Conservation (phyloP, 768 basidiomycete species). For the Suillus cothurnatus region DNA sequence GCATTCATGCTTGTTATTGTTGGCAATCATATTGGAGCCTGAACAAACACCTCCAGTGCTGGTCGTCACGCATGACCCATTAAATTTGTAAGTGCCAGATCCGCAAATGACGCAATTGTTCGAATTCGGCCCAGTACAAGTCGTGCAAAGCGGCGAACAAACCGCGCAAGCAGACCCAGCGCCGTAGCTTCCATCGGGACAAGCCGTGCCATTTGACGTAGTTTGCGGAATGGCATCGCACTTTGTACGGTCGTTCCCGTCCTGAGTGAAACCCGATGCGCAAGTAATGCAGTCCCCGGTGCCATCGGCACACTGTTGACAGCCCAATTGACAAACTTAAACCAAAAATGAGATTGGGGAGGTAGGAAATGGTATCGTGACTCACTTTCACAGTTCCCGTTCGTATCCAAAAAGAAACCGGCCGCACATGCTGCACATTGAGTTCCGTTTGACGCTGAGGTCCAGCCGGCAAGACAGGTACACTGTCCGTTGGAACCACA, state of each 20-base stretch:
- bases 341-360: slow-evolving; percentile 3
- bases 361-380: slow-evolving; percentile 11
- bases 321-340: slow-evolving; percentile 73
- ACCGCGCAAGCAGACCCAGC: slow-evolving; percentile 52
- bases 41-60: slow-evolving; percentile 73
- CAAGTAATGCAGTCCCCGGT: slow-evolving; percentile 76
- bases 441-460: slow-evolving; percentile 67
- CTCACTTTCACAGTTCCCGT: slow-evolving; percentile 74
- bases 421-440: slow-evolving; percentile 72
- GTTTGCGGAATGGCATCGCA: slow-evolving; percentile 58
- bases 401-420: slow-evolving; percentile 74
- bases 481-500: slow-evolving; percentile 74
- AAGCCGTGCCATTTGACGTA: slow-evolving; percentile 54
- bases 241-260: slow-evolving; percentile 64
- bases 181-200: slow-evolving; percentile 69
- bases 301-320: slow-evolving; percentile 64
- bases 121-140: slow-evolving; percentile 69
- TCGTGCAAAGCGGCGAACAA: slow-evolving; percentile 69
- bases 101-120: slow-evolving; percentile 75
- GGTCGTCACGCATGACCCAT: slow-evolving; percentile 70
- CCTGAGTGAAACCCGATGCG: slow-evolving; percentile 66
- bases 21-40: slow-evolving; percentile 69
- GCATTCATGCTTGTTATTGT: slow-evolving; percentile 82
- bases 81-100: slow-evolving; percentile 58
- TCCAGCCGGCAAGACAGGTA: slow-evolving; percentile 78